phyloP scores from a whole-genome alignment of 352 stramenopile genomes.

The Aphanomyces euteiches region DNA sequence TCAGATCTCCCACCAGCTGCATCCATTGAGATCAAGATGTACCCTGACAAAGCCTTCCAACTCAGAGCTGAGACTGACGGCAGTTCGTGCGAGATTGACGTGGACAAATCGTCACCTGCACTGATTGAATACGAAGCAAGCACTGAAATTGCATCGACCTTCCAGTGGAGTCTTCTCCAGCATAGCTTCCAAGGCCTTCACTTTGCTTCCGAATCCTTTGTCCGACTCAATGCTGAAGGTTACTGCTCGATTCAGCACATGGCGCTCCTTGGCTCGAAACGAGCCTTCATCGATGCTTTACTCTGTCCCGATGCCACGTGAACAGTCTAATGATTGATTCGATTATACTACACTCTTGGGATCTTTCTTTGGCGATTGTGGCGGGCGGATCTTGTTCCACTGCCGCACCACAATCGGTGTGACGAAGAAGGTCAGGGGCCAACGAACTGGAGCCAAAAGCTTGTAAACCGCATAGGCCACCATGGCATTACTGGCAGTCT shows the following conservation, averaged over 20 bases:
- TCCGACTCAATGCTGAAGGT: conserved; percentile 74
- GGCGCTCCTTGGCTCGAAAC: conserved; percentile 63
- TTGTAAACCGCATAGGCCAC: conserved; percentile 84
- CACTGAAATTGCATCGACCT: conserved; percentile 47
- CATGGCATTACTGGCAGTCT: conserved; percentile 47
- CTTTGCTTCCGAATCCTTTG: conserved; percentile 74
- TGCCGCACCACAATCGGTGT: conserved; percentile 67
- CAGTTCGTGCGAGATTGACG: conserved; percentile 80
- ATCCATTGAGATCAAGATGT: conserved; percentile 72
- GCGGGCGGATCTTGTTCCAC: conserved; percentile 11
- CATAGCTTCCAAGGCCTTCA: conserved; percentile 73
- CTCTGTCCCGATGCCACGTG: conserved; percentile 73
- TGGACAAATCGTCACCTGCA: conserved; percentile 57
- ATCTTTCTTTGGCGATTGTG: background rate
- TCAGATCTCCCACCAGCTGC: conserved; percentile 81
- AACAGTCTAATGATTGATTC: conserved; percentile 63
- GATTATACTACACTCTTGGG: conserved; percentile 58
- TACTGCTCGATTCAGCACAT: conserved; percentile 84
- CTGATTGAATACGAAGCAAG: conserved; percentile 70
- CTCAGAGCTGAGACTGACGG: background rate
- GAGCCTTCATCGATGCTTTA: conserved; percentile 74
- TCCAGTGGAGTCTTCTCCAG: conserved; percentile 78
- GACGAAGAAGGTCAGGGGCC: conserved; percentile 75
- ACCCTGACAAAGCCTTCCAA: conserved; percentile 17
- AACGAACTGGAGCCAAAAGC: conserved; percentile 63